phyloP scores from a whole-genome alignment of 345 rosid species.

The Pistacia atlantica region DNA sequence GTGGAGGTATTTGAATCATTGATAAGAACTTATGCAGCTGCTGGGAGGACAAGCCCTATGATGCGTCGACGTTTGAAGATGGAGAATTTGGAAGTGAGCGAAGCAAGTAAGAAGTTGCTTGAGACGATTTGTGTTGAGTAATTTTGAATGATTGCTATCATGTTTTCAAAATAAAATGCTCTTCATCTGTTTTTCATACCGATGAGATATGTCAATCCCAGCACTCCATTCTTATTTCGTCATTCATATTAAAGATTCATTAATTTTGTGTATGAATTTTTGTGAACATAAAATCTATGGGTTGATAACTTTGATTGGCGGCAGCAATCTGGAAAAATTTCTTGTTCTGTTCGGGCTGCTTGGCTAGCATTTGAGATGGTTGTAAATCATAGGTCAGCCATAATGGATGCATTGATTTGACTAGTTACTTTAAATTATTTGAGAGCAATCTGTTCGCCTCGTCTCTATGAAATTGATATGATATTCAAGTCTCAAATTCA shows the following conservation, averaged over 20 bases:
- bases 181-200: background rate
- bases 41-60: conserved; percentile 64
- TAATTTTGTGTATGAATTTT: background rate
- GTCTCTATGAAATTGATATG: background rate
- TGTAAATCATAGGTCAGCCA: background rate
- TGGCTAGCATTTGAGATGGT: background rate
- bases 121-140: conserved; percentile 62
- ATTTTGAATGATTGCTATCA: conserved; percentile 25
- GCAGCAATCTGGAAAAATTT: background rate
- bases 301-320: background rate
- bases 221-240: background rate
- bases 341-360: background rate
- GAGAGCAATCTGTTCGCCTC: background rate
- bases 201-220: background rate
- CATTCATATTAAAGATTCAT: background rate
- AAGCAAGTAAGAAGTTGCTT: conserved; percentile 64
- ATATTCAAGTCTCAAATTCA: background rate
- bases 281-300: background rate
- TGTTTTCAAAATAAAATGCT: conserved; percentile 5
- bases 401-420: background rate
- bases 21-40: conserved; percentile 88
- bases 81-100: conserved; percentile 72
- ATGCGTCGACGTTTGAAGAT: conserved; percentile 74
- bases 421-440: background rate
- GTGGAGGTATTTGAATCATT: conserved; percentile 68